A percentile compares a stretch with the other conserved stretches of the same genome.
These are phyloP conservation scores for Boletus eberwhitei DNA, from an alignment of 768 basidiomycete genomes.

Conservation along the genomic window DNA sequence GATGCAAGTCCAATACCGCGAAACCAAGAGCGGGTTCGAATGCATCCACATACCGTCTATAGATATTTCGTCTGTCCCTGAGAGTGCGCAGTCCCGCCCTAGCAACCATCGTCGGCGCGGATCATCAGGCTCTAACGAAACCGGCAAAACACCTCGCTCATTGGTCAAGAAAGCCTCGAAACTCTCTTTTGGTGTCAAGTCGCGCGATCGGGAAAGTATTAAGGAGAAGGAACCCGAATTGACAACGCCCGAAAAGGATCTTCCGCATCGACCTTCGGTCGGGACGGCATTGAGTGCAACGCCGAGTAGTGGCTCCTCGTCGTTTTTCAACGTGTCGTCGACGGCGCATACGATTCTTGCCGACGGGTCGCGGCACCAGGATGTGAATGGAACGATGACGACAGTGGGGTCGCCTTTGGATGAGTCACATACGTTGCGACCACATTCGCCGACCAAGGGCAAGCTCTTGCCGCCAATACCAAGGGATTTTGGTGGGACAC, in stretches of 20 bases:
- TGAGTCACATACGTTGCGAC: conserved; percentile 34
- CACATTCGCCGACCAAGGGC: conserved; percentile 52
- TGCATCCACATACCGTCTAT: conserved; percentile 96
- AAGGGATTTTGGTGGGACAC: conserved; percentile 52
- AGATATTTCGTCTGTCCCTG: conserved; percentile 74
- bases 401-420: conserved; percentile 20
- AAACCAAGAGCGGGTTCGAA: conserved; percentile 89
- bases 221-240: conserved; percentile 44
- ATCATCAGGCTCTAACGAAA: conserved; percentile 52
- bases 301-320: conserved; percentile 74
- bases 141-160: conserved; percentile 46
- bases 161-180: conserved; percentile 75
- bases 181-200: conserved; percentile 70
- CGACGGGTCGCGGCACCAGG: conserved; percentile 32
- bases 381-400: conserved; percentile 23
- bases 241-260: conserved; percentile 42
- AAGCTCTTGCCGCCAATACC: conserved; percentile 81
- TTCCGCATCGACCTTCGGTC: conserved; percentile 41
- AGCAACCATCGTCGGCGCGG: conserved; percentile 41
- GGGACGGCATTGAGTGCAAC: conserved; percentile 57
- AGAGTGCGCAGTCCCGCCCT: conserved; percentile 31
- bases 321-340: conserved; percentile 79
- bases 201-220: conserved; percentile 42
- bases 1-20: conserved; percentile 93
- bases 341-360: conserved; percentile 42